phyloP scores from a whole-genome alignment of 345 rosid species.

The Aurinia saxatilis region DNA sequence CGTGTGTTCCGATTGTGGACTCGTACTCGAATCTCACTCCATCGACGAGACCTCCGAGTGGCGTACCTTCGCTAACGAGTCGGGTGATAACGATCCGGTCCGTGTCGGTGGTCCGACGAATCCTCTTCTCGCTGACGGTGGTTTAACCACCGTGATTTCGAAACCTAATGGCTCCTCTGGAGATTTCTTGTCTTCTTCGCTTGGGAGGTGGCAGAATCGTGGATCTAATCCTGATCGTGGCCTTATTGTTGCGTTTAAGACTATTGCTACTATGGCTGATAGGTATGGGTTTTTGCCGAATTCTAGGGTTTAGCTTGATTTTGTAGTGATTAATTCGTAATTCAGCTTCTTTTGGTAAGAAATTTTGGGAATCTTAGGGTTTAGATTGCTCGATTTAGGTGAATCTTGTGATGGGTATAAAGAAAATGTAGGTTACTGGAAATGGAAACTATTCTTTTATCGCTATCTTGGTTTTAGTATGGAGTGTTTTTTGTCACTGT shows the following conservation, averaged over 20 bases:
- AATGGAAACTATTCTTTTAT: background rate
- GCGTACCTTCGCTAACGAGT: constrained; percentile 95
- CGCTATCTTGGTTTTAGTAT: background rate
- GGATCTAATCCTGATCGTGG: constrained; percentile 99
- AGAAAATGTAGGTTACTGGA: background rate
- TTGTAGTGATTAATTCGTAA: too few species aligned
- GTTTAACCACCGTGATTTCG: constrained; percentile 92
- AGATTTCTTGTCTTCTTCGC: constrained; percentile 78
- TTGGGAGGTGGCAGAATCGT: constrained; percentile 96
- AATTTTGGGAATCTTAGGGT: background rate
- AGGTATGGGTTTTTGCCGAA: constrained; percentile 42
- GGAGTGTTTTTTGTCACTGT: background rate
- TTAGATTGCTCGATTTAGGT: background rate
- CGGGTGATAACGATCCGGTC: constrained; percentile 89
- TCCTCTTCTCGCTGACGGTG: constrained; percentile 87
- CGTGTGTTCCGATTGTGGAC: constrained; percentile 97
- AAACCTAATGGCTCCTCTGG: constrained; percentile 93
- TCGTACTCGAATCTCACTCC: constrained; percentile 87
- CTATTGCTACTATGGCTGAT: constrained; percentile 96
- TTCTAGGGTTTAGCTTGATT: background rate
- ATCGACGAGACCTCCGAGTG: constrained; percentile 98
- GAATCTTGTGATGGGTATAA: background rate
- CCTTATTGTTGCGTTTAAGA: constrained; percentile 77
- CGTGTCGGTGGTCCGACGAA: constrained; percentile 98
- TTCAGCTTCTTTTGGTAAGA: background rate